Base-by-base conservation (phyloP, 208 protist genomes). In the Vickermania ingenoplastis region DNA sequence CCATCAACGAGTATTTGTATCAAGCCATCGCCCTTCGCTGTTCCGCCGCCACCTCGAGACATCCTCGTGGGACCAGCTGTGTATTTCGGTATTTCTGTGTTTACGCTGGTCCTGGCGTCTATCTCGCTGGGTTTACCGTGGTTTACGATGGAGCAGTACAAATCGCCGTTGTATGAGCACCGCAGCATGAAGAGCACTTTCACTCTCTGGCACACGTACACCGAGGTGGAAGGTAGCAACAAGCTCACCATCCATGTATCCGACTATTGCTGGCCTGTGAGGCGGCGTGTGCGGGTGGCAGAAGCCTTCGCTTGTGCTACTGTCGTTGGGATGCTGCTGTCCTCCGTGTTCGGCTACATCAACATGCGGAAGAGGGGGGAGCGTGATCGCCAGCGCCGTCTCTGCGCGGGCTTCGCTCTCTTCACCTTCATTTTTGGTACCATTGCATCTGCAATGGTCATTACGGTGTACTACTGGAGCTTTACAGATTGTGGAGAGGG, bases 401-500 rank as follows among this genome's bases (percentile, higher is more conserved):
- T 7, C 36, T 45, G 36, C 36, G 36, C 36, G 36, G 7, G 7
- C 11, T n/a, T 45, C 11, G 36, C 36, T 58, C 65, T 59, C 45
- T 25, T 63, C 50, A 72, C 63, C 57, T 26, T 63, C 36, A 31
- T 81, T 71, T 53, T 79, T 50, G 49, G 69, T 2, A 75, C 69
- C 11, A 31, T 59, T 21, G 49, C 65, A 14, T 79, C 81, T 50
- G 59, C 57, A 51, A 61, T 91, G 49, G 83, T 79, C 69, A 80
- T 88, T 66, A 86, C 81, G 67, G 65, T 91, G 22, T 91, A 78
- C 67, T 63, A 73, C 5, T 81, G 75, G 71, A 82, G 56, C 66
- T 88, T 91, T 54, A 52, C 59, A 21, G 71, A 53, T 41, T 91
- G 83, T 66, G 69, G 69, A 5, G 54, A 41, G 14, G 60, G 50